A percentile compares a stretch with the other conserved stretches of the same genome.
Evolutionary conservation across 176 grass and related monocot genomes (phyloP).

Genomic region (Aegilops umbellulata): DNA sequence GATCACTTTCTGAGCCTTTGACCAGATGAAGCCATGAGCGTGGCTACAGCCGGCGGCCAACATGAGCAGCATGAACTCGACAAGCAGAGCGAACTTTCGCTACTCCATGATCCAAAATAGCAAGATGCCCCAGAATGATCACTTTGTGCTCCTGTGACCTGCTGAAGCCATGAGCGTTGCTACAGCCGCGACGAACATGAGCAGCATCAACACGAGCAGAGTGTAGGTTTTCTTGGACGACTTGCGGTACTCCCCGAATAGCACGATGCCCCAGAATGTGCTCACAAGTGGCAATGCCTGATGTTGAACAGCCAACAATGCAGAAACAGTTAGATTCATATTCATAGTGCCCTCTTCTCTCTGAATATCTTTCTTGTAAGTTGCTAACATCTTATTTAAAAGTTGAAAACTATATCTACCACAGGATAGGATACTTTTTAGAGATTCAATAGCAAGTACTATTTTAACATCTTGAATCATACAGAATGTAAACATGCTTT

Average conservation of each 20-base stretch:
- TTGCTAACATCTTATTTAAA: too few species aligned
- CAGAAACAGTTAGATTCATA: not conserved
- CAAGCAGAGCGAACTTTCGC: not conserved
- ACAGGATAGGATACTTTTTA: not conserved
- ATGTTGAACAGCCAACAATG: not conserved
- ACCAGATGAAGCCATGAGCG: not conserved
- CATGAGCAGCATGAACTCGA: not conserved
- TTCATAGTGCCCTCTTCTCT: not conserved
- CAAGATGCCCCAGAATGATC: slow-evolving; percentile 34
- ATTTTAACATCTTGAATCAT: not conserved
- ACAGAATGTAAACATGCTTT: too few species aligned
- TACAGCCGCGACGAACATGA: slow-evolving; percentile 74
- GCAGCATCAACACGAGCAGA: slow-evolving; percentile 64
- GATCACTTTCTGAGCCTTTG: not conserved
- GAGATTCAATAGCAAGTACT: not conserved
- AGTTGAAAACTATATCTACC: not conserved
- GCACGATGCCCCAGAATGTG: slow-evolving; percentile 72
- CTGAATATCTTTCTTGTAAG: not conserved
- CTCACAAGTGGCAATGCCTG: slow-evolving; percentile 76
- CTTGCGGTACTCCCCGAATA: slow-evolving; percentile 66
- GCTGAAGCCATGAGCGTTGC: slow-evolving; percentile 87
- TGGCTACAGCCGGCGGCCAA: too few species aligned
- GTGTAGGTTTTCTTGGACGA: slow-evolving; percentile 58
- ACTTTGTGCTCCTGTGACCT: slow-evolving; percentile 51
- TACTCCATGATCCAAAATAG: too few species aligned